phyloP scores from a whole-genome alignment of 768 basidiomycete species.

The Pulveroboletus sp. region DNA sequence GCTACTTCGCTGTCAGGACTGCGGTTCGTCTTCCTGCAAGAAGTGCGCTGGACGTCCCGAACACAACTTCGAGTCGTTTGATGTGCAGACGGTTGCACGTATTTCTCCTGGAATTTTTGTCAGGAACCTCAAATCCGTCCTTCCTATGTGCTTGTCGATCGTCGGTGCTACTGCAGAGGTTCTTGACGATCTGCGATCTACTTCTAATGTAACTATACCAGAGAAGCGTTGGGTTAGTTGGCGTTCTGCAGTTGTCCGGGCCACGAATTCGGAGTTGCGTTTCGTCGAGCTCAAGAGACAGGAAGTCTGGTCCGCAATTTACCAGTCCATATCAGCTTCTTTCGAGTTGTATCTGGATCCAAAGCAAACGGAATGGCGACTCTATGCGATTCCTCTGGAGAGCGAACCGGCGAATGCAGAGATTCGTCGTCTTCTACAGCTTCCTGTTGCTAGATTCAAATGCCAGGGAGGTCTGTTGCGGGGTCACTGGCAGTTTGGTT shows the following conservation, averaged over 20 bases:
- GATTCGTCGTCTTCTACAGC: conserved; percentile 65
- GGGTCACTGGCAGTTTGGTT: conserved; percentile 76
- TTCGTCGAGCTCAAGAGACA: conserved; percentile 86
- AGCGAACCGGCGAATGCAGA: conserved; percentile 73
- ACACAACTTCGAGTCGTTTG: conserved; percentile 64
- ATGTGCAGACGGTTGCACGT: conserved; percentile 50
- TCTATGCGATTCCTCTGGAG: conserved; percentile 67
- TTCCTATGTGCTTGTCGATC: conserved; percentile 83
- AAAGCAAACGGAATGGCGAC: conserved; percentile 78
- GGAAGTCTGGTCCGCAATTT: conserved; percentile 80
- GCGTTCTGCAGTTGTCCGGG: conserved; percentile 60
- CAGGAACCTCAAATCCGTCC: conserved; percentile 66
- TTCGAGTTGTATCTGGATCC: conserved; percentile 77
- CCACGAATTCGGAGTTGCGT: conserved; percentile 59
- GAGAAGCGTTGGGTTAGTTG: conserved; percentile 63
- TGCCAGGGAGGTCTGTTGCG: conserved; percentile 54
- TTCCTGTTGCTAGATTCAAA: conserved; percentile 71
- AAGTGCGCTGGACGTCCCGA: conserved; percentile 90
- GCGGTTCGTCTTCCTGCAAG: conserved; percentile 72
- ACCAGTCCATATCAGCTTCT: conserved; percentile 62
- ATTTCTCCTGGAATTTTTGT: conserved; percentile 69
- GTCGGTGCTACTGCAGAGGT: conserved; percentile 43
- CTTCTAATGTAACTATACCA: conserved; percentile 40
- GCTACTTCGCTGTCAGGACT: conserved; percentile 69
- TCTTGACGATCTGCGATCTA: conserved; percentile 46